These are phyloP conservation scores for Haplographium delicatum DNA, from an alignment of 495 filamentous ascomycete species.

Conservation along the genomic window DNA sequence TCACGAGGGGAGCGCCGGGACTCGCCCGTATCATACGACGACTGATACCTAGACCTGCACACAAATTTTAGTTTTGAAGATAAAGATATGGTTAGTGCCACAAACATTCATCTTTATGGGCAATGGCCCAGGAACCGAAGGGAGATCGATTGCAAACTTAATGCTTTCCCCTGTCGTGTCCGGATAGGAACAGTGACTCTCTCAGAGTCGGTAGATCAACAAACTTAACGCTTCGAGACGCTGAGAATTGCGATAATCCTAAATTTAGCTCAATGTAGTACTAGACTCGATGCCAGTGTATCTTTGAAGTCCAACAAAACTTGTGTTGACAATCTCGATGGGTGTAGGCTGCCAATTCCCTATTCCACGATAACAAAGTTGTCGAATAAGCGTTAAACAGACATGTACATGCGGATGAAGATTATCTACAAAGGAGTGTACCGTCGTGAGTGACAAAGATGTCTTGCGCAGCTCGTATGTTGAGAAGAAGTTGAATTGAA, in stretches of 20 bases:
- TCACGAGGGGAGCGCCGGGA: slow-evolving; percentile 49
- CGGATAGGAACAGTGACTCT: no score
- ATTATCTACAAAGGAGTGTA: not conserved
- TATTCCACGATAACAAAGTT: no score
- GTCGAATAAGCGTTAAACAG: not conserved
- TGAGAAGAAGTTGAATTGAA: slow-evolving; percentile 2
- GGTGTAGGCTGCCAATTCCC: no score
- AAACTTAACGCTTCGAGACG: no score
- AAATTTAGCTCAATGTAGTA: no score
- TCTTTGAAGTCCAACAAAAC: no score
- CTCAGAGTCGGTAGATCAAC: no score
- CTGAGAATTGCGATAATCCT: no score
- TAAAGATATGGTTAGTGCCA: not conserved
- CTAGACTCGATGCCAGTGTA: no score
- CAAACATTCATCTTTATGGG: slow-evolving; percentile 24
- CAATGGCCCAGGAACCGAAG: slow-evolving; percentile 22
- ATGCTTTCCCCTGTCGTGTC: no score
- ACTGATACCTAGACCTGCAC: slow-evolving; percentile 25
- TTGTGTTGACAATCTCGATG: no score
- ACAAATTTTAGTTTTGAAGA: slow-evolving; percentile 7
- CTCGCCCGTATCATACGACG: slow-evolving; percentile 30
- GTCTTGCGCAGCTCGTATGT: slow-evolving; percentile 3
- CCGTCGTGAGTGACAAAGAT: not conserved
- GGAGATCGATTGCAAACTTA: no score
- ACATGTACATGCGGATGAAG: not conserved